Base-by-base conservation (phyloP, 495 filamentous ascomycete genomes). In the Trichoderma orchidacearum region DNA sequence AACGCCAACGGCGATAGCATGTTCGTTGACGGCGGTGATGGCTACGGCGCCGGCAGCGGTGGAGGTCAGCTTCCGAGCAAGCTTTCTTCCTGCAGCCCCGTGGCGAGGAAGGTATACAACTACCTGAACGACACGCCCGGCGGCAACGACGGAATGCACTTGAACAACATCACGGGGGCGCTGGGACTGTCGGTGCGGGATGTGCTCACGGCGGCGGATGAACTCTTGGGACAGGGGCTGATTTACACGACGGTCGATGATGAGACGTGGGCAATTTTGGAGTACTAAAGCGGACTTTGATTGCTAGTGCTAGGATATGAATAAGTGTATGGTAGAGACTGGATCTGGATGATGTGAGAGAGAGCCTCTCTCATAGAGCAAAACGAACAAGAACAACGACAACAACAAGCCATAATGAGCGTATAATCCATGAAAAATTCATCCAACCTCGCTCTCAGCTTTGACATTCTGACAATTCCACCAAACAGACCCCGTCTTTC, bases 191-290 rank as follows among this genome's bases (percentile, higher is more conserved):
- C 81, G 2, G 66, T 80, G 28, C 72, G 74, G 27, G 89, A 95
- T 50, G 86, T 95, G 18, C 64, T 79, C 51, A 80, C 76, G 50
- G 94, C 85, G 31, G 83, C 84, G 8, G 85, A 93, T 57, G 90
- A 96, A 70, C 65, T 97, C 65, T 61, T 91, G 36, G 72, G 66
- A 6, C 65, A 80, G 23, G 88, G 90, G 50, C 61, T 89, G 63
- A 87, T 94, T 53, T 98, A 89, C 69, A 89, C 90, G 53, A 98
- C 94, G 11, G 73, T 91, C 27, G 90, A 97, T 72, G 93, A 98
- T 58, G 76, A 80, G 68, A 90, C 86, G 0, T 90, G 84, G 79
- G 85, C 85, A 28, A 70, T 88, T 58, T 70, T 90, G 31, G 84
- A 89, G 25, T 80, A 75, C 55, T 85, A 57, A 63, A 21, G 5